A percentile compares a stretch with the other conserved stretches of the same genome.
These are phyloP conservation scores for Suillus subalutaceus DNA, from an alignment of 768 basidiomycete species.

Conservation along the genomic window DNA sequence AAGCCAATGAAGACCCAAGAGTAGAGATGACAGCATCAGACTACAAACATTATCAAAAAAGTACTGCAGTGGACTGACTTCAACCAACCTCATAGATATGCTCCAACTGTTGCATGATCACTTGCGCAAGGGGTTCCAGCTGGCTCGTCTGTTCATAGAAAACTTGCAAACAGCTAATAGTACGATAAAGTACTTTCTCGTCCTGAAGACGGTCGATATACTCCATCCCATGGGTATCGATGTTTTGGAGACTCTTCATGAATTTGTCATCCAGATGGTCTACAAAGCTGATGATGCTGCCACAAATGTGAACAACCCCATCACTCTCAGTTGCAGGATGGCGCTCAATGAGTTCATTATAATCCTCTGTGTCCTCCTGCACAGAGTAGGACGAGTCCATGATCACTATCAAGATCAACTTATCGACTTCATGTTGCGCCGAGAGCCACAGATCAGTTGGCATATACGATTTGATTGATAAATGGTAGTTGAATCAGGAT, in stretches of 20 bases:
- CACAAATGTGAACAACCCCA: slow-evolving; percentile 84
- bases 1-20: slow-evolving; percentile 71
- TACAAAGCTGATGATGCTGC: slow-evolving; percentile 94
- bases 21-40: slow-evolving; percentile 92
- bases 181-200: slow-evolving; percentile 91
- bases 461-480: slow-evolving; percentile 84
- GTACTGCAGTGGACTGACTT: not conserved
- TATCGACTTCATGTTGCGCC: slow-evolving; percentile 87
- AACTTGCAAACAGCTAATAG: slow-evolving; percentile 89
- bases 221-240: slow-evolving; percentile 97
- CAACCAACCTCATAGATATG: slow-evolving; percentile 92
- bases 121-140: slow-evolving; percentile 79
- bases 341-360: slow-evolving; percentile 88
- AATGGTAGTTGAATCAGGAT: slow-evolving; percentile 96
- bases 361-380: slow-evolving; percentile 86
- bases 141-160: slow-evolving; percentile 87
- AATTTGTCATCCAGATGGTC: slow-evolving; percentile 99
- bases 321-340: slow-evolving; percentile 69
- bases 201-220: slow-evolving; percentile 97
- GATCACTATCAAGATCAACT: slow-evolving; percentile 79
- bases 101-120: slow-evolving; percentile 93
- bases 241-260: slow-evolving; percentile 94
- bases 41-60: slow-evolving; percentile 41
- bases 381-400: slow-evolving; percentile 76
- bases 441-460: slow-evolving; percentile 89